phyloP scores from a whole-genome alignment of 1,284 basidiomycete species.

The Cutaneotrichosporon sp. region DNA sequence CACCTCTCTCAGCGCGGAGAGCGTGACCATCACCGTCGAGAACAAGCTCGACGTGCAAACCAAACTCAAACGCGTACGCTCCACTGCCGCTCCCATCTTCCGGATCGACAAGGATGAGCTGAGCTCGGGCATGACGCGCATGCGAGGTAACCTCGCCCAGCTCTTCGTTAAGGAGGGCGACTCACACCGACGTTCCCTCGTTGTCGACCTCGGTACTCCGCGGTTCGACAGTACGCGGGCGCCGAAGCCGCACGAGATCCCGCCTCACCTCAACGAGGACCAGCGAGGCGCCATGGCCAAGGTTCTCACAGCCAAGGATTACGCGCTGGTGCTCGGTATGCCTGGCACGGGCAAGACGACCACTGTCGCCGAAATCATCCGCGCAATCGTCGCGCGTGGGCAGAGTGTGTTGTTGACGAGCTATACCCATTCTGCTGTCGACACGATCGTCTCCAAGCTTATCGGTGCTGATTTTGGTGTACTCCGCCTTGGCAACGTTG shows the following conservation, averaged over 20 bases:
- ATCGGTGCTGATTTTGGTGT: constrained; percentile 68
- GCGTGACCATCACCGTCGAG: constrained; percentile 75
- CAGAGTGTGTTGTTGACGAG: constrained; percentile 86
- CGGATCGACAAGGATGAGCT: constrained; percentile 94
- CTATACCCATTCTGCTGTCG: constrained; percentile 97
- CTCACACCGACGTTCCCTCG: constrained; percentile 63
- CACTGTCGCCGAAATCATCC: constrained; percentile 85
- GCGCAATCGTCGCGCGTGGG: constrained; percentile 70
- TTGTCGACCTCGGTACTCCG: constrained; percentile 79
- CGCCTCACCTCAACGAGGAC: constrained; percentile 64
- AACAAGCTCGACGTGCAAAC: constrained; percentile 65
- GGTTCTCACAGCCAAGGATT: constrained; percentile 79
- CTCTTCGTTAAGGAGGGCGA: constrained; percentile 72
- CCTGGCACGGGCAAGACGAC: constrained; percentile 98
- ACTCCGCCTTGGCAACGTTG: constrained; percentile 80
- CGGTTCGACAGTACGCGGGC: constrained; percentile 56
- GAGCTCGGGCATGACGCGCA: constrained; percentile 76
- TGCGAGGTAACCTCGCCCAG: constrained; percentile 85
- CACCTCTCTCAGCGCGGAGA: constrained; percentile 64
- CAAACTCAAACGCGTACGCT: constrained; percentile 56
- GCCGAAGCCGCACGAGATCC: constrained; percentile 35
- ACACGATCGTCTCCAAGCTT: constrained; percentile 86
- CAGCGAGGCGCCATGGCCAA: constrained; percentile 73
- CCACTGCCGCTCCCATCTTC: constrained; percentile 60
- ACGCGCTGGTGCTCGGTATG: constrained; percentile 92